Percentiles rank a stretch among this genome's conserved stretches.
Conservation (phyloP, 495 filamentous ascomycete genomes). For the Entonaema liquescens region DNA sequence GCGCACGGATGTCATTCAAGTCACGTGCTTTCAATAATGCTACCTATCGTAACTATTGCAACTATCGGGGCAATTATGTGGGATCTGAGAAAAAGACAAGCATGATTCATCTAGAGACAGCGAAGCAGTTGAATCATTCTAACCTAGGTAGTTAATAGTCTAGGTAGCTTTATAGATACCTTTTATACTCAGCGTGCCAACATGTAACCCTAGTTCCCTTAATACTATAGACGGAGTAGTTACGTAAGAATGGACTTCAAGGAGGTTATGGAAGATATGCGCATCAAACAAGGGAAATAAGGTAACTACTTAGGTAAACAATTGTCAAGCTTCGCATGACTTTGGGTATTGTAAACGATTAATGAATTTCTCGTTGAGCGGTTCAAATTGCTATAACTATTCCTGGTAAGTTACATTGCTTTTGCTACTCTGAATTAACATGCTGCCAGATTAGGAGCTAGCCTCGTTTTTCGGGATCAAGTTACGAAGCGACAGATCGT, state of each 20-base stretch:
- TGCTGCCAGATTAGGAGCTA: background rate
- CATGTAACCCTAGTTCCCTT: no score
- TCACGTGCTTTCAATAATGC: background rate
- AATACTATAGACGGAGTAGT: background rate
- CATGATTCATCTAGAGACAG: no score
- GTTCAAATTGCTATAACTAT: background rate
- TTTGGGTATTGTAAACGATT: background rate
- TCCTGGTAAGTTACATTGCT: no score
- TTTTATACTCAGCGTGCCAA: no score
- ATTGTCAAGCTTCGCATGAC: background rate
- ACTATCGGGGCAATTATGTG: background rate
- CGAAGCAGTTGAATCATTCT: no score
- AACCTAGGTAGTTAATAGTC: no score
- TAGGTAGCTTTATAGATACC: no score
- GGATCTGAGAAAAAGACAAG: no score
- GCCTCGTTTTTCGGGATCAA: slow-evolving; percentile 65
- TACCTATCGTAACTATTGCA: background rate
- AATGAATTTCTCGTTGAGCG: background rate
- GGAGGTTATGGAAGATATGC: background rate
- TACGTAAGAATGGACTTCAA: background rate
- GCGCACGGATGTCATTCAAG: background rate
- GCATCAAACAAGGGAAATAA: background rate
- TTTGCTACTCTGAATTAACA: background rate
- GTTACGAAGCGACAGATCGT: slow-evolving; percentile 88
- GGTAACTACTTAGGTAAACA: background rate